Conservation (phyloP, 75 land plant species). For the Sequoia sempervirens region DNA sequence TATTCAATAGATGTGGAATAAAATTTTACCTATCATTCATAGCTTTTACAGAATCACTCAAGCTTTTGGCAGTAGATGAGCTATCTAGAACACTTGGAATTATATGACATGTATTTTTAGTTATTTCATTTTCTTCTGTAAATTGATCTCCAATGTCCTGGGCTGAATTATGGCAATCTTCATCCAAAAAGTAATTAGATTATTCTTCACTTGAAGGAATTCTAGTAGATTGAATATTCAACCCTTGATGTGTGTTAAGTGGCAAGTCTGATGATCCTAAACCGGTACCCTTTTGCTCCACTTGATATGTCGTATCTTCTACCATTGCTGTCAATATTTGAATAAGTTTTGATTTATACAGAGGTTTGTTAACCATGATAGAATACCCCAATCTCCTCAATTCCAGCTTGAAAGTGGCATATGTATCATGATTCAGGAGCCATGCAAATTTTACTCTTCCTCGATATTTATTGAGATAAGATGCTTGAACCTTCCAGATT, state of each 20-base stretch:
- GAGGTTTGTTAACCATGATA: conserved; percentile 53
- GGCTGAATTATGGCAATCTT: background rate
- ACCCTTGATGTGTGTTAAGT: background rate
- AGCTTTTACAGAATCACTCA: background rate
- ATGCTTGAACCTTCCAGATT: conserved; percentile 45
- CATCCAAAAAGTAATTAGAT: conserved; percentile 1
- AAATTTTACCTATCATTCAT: background rate
- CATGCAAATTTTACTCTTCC: conserved; percentile 49
- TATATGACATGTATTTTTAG: background rate
- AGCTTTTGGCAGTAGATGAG: background rate
- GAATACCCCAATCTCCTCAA: conserved; percentile 46
- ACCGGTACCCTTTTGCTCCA: background rate
- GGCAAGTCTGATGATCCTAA: background rate
- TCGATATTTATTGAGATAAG: conserved; percentile 30
- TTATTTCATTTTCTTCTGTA: background rate
- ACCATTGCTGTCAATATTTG: conserved; percentile 38
- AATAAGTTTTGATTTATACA: conserved; percentile 61
- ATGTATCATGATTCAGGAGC: conserved; percentile 60
- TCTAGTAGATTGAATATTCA: conserved; percentile 2
- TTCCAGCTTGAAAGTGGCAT: conserved; percentile 44
- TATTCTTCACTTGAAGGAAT: background rate
- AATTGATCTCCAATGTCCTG: background rate
- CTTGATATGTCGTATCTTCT: conserved; percentile 1
- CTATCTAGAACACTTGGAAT: background rate
- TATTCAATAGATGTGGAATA: background rate